phyloP scores from a whole-genome alignment of 768 basidiomycete species.

The Xanthoconium purpureum region DNA sequence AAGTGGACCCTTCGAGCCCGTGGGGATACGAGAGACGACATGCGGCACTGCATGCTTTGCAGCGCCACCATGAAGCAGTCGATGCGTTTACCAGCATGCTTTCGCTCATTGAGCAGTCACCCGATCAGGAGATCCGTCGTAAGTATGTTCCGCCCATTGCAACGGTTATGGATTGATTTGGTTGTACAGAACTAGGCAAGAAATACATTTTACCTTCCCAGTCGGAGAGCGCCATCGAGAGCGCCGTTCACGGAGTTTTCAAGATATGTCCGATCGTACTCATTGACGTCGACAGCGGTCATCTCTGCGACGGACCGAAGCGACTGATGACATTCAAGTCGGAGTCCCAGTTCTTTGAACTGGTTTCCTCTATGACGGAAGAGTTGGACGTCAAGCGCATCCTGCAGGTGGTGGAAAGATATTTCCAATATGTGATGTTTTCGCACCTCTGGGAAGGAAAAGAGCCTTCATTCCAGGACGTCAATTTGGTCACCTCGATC shows the following conservation, averaged over 20 bases:
- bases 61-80: neutral
- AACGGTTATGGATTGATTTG: neutral
- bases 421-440: neutral
- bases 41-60: neutral
- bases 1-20: neutral
- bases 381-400: neutral
- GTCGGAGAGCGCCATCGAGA: neutral
- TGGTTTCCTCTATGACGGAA: neutral
- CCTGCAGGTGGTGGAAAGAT: neutral
- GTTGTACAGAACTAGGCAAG: neutral
- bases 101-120: neutral
- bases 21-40: neutral
- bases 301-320: too few species aligned
- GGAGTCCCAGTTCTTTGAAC: neutral
- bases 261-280: neutral
- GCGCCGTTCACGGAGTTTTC: neutral
- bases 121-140: neutral
- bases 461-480: neutral
- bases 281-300: neutral
- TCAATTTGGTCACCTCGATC: neutral
- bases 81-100: neutral
- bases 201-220: neutral
- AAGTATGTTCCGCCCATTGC: neutral
- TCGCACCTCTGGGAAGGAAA: neutral
- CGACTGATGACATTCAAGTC: neutral